Percentiles rank a stretch among this genome's conserved stretches.
phyloP scores from a whole-genome alignment of 2,329 filamentous ascomycete species.

The Drechslerella stenobrocha region DNA sequence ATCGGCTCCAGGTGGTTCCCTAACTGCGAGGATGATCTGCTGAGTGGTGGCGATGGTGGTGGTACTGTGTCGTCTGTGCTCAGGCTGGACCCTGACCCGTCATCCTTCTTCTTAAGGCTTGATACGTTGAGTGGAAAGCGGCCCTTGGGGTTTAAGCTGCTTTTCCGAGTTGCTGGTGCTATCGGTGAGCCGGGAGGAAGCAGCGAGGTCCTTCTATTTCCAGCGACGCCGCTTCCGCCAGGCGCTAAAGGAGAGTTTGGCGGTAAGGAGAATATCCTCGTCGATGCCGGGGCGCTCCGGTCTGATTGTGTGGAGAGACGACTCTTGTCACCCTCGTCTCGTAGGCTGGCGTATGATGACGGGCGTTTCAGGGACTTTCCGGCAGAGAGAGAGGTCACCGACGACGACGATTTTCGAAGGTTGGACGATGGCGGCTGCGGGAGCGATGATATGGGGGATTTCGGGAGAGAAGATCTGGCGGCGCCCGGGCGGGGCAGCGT shows the following conservation, averaged over 20 bases:
- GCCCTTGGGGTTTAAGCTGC: slow-evolving; percentile 44
- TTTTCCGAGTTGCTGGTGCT: slow-evolving; percentile 27
- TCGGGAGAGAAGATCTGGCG: slow-evolving; percentile 35
- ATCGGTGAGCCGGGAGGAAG: slow-evolving; percentile 31
- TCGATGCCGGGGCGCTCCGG: slow-evolving; percentile 29
- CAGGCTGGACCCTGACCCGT: slow-evolving; percentile 31
- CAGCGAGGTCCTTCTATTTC: slow-evolving; percentile 35
- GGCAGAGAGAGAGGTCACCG: slow-evolving; percentile 26
- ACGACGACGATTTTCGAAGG: slow-evolving; percentile 25
- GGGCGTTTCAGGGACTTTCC: slow-evolving; percentile 44
- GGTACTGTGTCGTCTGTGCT: slow-evolving; percentile 33
- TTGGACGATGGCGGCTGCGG: slow-evolving; percentile 22
- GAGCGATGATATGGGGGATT: slow-evolving; percentile 32
- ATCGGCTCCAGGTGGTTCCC: slow-evolving; percentile 28
- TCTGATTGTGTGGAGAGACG: slow-evolving; percentile 42
- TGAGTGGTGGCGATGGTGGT: slow-evolving; percentile 33
- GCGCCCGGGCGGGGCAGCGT: slow-evolving; percentile 43
- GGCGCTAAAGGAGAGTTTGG: slow-evolving; percentile 36
- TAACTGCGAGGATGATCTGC: slow-evolving; percentile 37
- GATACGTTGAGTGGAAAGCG: slow-evolving; percentile 39
- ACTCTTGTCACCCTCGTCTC: slow-evolving; percentile 40
- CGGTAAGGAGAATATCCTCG: slow-evolving; percentile 33
- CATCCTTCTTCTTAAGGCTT: slow-evolving; percentile 38
- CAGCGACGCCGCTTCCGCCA: slow-evolving; percentile 44
- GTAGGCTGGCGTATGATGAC: slow-evolving; percentile 34